These are phyloP conservation scores for Lachancea lanzarotensis DNA, from an alignment of 805 yeast genomes.

Conservation along the genomic window DNA sequence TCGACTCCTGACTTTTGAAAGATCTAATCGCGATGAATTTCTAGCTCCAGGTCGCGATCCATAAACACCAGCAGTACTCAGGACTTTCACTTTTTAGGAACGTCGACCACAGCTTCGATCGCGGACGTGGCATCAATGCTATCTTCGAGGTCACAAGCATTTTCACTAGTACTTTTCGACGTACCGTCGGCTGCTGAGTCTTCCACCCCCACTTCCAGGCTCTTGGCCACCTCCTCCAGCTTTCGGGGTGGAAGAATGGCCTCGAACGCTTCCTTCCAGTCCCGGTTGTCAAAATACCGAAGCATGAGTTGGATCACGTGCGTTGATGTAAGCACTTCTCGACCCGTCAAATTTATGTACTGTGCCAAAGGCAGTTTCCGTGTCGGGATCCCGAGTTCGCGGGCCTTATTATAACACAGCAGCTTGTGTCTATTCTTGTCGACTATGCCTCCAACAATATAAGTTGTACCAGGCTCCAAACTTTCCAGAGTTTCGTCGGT, in stretches of 20 bases:
- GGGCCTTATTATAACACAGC: slow-evolving; percentile 77
- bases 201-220: not conserved
- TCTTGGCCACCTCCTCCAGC: slow-evolving; percentile 24
- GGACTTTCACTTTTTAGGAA: too few relatives aligned
- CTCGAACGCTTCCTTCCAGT: slow-evolving; percentile 86
- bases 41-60: too few relatives aligned
- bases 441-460: slow-evolving; percentile 91
- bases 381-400: slow-evolving; percentile 59
- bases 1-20: too few relatives aligned
- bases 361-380: slow-evolving; percentile 84
- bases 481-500: slow-evolving; percentile 62
- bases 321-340: slow-evolving; percentile 86
- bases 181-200: not conserved
- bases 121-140: too few relatives aligned
- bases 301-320: slow-evolving; percentile 89
- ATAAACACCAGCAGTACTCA: too few relatives aligned
- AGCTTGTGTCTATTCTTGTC: slow-evolving; percentile 87
- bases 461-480: slow-evolving; percentile 64
- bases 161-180: not conserved
- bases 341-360: slow-evolving; percentile 72
- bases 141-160: not conserved
- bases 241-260: slow-evolving; percentile 82
- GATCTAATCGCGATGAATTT: too few relatives aligned
- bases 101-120: too few relatives aligned
- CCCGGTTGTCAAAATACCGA: slow-evolving; percentile 67